A percentile compares a stretch with the other conserved stretches of the same genome.
These are phyloP conservation scores for Hippophae tibetana DNA, from an alignment of 306 rosid species.

Conservation along the genomic window DNA sequence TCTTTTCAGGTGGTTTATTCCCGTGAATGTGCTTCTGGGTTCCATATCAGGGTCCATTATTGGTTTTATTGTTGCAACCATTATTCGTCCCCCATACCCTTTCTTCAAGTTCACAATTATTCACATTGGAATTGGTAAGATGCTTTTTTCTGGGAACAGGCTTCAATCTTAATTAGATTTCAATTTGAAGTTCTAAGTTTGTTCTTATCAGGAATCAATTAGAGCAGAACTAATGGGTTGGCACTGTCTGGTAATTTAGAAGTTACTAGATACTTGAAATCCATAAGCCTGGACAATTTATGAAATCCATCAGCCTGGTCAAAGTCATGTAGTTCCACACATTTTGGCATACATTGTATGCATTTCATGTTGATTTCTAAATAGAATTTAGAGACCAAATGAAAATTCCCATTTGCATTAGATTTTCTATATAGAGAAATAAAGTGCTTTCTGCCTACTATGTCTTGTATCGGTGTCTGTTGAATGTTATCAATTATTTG, in stretches of 20 bases:
- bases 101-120: constrained; percentile 84
- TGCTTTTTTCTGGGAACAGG: constrained; percentile 2
- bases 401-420: too few relatives aligned
- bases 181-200: neutral
- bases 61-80: constrained; percentile 60
- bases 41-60: constrained; percentile 69
- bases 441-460: constrained; percentile 2
- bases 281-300: too few relatives aligned
- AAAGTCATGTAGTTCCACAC: too few relatives aligned
- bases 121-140: constrained; percentile 85
- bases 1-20: constrained; percentile 93
- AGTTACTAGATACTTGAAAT: too few relatives aligned
- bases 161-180: neutral
- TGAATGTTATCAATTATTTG: constrained; percentile 12
- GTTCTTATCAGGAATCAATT: neutral
- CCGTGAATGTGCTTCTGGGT: constrained; percentile 64
- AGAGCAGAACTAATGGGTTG: neutral
- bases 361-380: too few relatives aligned
- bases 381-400: too few relatives aligned
- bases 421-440: neutral
- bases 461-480: constrained; percentile 5
- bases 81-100: constrained; percentile 84
- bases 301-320: too few relatives aligned
- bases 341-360: too few relatives aligned
- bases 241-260: neutral